These are phyloP conservation scores for Leccinum olivaceopallidum DNA, from an alignment of 768 basidiomycete genomes.

Conservation along the genomic window DNA sequence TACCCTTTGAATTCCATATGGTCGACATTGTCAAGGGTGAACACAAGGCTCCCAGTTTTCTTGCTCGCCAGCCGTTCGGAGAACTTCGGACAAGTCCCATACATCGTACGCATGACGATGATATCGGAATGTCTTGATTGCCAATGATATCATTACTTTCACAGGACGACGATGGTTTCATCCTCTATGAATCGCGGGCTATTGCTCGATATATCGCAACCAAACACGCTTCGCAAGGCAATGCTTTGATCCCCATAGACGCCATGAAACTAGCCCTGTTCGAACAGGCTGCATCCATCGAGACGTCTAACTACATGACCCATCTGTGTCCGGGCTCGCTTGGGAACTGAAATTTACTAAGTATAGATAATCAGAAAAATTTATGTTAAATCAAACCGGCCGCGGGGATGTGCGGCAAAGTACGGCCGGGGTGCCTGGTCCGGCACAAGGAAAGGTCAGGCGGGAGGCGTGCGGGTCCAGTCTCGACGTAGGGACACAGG, in stretches of 20 bases:
- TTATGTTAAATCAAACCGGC: too few species aligned
- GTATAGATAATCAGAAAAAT: too few species aligned
- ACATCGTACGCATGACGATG: slow-evolving; percentile 13
- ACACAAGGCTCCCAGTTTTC: slow-evolving; percentile 31
- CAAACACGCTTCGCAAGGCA: slow-evolving; percentile 40
- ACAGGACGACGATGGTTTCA: slow-evolving; percentile 35
- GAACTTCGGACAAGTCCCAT: slow-evolving; percentile 42
- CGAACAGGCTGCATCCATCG: slow-evolving; percentile 25
- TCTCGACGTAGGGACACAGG: too few species aligned
- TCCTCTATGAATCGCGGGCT: slow-evolving; percentile 28
- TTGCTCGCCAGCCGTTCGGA: slow-evolving; percentile 35
- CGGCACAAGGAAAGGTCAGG: too few species aligned
- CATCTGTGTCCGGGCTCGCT: slow-evolving; percentile 40
- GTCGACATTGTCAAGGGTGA: slow-evolving; percentile 39
- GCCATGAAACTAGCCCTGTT: slow-evolving; percentile 41
- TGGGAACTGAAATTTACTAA: background rate
- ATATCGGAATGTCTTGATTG: background rate
- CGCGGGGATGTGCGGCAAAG: too few species aligned
- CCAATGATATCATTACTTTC: background rate
- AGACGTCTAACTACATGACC: slow-evolving; percentile 46
- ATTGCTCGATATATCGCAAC: slow-evolving; percentile 37
- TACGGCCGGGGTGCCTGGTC: too few species aligned
- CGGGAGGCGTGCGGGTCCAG: too few species aligned
- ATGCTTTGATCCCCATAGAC: slow-evolving; percentile 38
- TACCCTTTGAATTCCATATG: slow-evolving; percentile 49